A percentile compares a stretch with the other conserved stretches of the same genome.
phyloP scores from a whole-genome alignment of 2,329 filamentous ascomycete species.

The Blumeria hordei region DNA sequence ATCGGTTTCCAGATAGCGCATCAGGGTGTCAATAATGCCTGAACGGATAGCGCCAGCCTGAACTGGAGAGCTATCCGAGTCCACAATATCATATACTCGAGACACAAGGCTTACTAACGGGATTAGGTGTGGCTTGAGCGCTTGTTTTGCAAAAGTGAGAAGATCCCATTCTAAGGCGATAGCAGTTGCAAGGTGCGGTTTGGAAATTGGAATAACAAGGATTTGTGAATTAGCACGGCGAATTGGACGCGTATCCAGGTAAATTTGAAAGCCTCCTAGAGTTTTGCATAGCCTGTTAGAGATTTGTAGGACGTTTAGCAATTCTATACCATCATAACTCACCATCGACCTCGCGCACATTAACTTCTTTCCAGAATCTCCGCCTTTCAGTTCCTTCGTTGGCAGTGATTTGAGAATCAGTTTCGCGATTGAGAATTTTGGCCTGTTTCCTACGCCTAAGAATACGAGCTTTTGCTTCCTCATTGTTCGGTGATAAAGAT shows the following conservation, averaged over 20 bases:
- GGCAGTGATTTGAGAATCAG: constrained; percentile 19
- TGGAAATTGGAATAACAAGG: constrained; percentile 47
- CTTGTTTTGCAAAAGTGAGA: constrained; percentile 59
- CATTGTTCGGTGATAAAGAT: constrained; percentile 1
- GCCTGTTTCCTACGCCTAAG: constrained; percentile 29
- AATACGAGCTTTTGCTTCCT: constrained; percentile 18
- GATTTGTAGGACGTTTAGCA: not conserved
- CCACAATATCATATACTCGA: constrained; percentile 57
- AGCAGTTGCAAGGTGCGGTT: constrained; percentile 60
- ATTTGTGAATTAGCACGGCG: constrained; percentile 52
- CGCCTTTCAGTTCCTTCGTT: constrained; percentile 20
- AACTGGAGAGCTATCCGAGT: constrained; percentile 28
- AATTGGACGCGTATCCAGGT: constrained; percentile 58
- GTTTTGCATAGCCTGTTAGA: not conserved
- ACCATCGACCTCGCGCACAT: constrained; percentile 44
- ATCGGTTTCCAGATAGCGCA: constrained; percentile 82
- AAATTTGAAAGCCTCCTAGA: constrained; percentile 24
- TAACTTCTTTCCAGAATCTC: constrained; percentile 76
- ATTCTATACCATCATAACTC: constrained; percentile 8
- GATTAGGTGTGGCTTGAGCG: constrained; percentile 65
- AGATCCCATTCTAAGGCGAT: constrained; percentile 88
- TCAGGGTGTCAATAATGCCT: constrained; percentile 39
- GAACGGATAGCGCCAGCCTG: constrained; percentile 27
- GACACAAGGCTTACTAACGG: constrained; percentile 70
- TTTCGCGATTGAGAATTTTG: constrained; percentile 27